phyloP scores from a whole-genome alignment of 352 stramenopile species.

The Phytophthora palmivora region DNA sequence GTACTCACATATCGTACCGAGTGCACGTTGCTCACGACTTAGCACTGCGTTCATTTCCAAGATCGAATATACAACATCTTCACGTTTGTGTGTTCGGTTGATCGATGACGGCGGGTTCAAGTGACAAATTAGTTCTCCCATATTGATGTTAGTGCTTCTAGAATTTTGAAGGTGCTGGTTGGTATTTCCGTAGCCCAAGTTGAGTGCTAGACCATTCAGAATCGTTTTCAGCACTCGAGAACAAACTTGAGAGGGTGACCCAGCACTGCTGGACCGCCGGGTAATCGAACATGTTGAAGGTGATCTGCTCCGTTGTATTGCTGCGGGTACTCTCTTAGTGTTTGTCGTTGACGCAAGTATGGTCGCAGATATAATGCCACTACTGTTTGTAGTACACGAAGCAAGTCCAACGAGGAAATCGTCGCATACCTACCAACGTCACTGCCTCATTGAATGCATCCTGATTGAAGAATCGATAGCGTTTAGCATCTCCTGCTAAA shows the following conservation, averaged over 20 bases:
- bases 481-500: slow-evolving; percentile 36
- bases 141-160: background rate
- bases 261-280: slow-evolving; percentile 10
- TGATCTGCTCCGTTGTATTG: slow-evolving; percentile 22
- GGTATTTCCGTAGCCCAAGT: slow-evolving; percentile 45
- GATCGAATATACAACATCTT: slow-evolving; percentile 79
- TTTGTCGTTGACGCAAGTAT: slow-evolving; percentile 34
- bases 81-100: slow-evolving; percentile 40
- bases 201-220: slow-evolving; percentile 54
- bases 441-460: slow-evolving; percentile 78
- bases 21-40: slow-evolving; percentile 67
- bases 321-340: background rate
- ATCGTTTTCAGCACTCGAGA: slow-evolving; percentile 49
- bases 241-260: slow-evolving; percentile 33
- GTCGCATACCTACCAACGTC: slow-evolving; percentile 67
- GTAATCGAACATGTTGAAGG: slow-evolving; percentile 9
- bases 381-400: slow-evolving; percentile 59
- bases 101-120: slow-evolving; percentile 26
- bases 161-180: slow-evolving; percentile 10
- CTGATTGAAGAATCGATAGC: slow-evolving; percentile 72
- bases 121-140: slow-evolving; percentile 30
- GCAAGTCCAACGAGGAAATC: slow-evolving; percentile 63
- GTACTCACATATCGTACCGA: slow-evolving; percentile 77
- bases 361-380: slow-evolving; percentile 61
- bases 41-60: slow-evolving; percentile 78